A percentile compares a stretch with the other conserved stretches of the same genome.
Evolutionary conservation across 1,284 basidiomycete genomes (phyloP).

Genomic region (Ganoderma resinaceum): DNA sequence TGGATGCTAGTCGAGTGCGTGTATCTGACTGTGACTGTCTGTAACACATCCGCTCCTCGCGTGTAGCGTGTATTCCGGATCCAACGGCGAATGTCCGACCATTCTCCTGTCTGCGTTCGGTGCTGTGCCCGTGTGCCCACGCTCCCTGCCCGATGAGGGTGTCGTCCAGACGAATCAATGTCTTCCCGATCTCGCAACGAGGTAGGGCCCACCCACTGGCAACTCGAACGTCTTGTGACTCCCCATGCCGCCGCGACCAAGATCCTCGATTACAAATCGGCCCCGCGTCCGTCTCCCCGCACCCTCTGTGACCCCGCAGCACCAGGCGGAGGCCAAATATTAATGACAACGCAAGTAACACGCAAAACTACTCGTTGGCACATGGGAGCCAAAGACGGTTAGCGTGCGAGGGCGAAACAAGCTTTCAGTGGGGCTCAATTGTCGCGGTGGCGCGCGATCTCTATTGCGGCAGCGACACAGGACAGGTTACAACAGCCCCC

Average conservation of each 20-base stretch:
- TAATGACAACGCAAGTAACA: no score
- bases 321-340: not conserved
- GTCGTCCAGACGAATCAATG: constrained; percentile 7
- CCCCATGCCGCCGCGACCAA: not conserved
- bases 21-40: not conserved
- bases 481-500: not conserved
- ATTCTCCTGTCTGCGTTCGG: constrained; percentile 26
- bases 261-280: not conserved
- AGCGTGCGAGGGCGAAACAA: constrained; percentile 31
- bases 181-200: not conserved
- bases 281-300: not conserved
- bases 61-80: constrained; percentile 25
- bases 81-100: constrained; percentile 33
- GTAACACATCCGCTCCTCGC: constrained; percentile 9
- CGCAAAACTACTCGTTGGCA: constrained; percentile 6
- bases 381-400: constrained; percentile 25
- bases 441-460: not conserved
- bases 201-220: not conserved
- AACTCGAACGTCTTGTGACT: not conserved
- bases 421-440: constrained; percentile 28
- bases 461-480: not conserved
- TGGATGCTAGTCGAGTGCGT: not conserved
- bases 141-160: constrained; percentile 4
- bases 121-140: constrained; percentile 17
- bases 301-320: not conserved